These are phyloP conservation scores for Erythrophleum fordii DNA, from an alignment of 306 rosid species.

Conservation along the genomic window DNA sequence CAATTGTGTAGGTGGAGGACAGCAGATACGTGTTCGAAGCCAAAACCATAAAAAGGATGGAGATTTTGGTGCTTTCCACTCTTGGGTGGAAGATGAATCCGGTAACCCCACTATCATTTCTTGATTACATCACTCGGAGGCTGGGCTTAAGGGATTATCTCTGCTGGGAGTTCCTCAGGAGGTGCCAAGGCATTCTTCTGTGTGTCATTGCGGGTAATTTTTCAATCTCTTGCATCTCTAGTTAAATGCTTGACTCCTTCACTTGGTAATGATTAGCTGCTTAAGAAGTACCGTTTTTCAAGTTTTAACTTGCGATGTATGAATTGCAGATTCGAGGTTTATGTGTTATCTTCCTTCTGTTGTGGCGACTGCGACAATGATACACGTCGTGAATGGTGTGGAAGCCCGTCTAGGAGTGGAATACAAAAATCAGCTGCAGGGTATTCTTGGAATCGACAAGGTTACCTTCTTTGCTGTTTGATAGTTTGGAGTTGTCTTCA, in stretches of 20 bases:
- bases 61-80: slow-evolving; percentile 84
- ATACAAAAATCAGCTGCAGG: slow-evolving; percentile 62
- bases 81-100: slow-evolving; percentile 95
- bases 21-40: slow-evolving; percentile 71
- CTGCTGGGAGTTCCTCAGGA: slow-evolving; percentile 63
- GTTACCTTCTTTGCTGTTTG: slow-evolving; percentile 35
- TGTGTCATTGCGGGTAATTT: slow-evolving; percentile 60
- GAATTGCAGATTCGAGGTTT: slow-evolving; percentile 69
- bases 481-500: neutral
- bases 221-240: neutral
- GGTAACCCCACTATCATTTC: slow-evolving; percentile 73
- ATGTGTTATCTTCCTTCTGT: slow-evolving; percentile 75
- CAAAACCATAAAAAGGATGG: slow-evolving; percentile 78
- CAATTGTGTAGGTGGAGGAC: slow-evolving; percentile 66
- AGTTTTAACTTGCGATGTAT: neutral
- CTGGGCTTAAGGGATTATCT: slow-evolving; percentile 70
- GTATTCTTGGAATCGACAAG: slow-evolving; percentile 76
- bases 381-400: slow-evolving; percentile 64
- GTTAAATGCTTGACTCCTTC: neutral
- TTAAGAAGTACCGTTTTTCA: neutral
- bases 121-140: slow-evolving; percentile 72
- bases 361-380: slow-evolving; percentile 77
- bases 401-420: slow-evolving; percentile 64
- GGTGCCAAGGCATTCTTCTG: slow-evolving; percentile 64
- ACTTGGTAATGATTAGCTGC: neutral